A percentile compares a stretch with the other conserved stretches of the same genome.
Conservation (phyloP, 2,329 filamentous ascomycete species). For the Exophiala sp. region DNA sequence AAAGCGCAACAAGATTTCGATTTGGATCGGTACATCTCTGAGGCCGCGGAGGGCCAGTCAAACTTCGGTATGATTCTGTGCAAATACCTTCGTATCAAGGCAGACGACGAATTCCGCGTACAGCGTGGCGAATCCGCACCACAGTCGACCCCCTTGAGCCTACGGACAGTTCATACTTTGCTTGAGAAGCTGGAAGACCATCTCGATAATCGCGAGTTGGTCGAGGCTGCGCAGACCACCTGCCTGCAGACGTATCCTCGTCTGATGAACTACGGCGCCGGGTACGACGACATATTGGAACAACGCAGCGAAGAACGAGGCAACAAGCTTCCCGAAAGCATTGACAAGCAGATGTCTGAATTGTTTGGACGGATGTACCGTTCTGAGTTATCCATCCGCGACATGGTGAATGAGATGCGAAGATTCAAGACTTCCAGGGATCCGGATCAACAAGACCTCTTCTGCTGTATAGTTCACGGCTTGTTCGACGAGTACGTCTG, state of each 20-base stretch:
- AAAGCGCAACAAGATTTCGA: conserved; percentile 62
- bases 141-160: conserved; percentile 70
- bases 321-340: conserved; percentile 74
- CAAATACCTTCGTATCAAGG: conserved; percentile 81
- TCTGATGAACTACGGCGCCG: conserved; percentile 93
- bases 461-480: conserved; percentile 97
- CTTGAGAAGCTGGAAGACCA: conserved; percentile 75
- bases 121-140: conserved; percentile 67
- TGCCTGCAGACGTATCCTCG: conserved; percentile 92
- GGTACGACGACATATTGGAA: conserved; percentile 87
- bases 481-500: conserved; percentile 96
- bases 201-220: conserved; percentile 58
- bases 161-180: conserved; percentile 79
- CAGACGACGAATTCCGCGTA: conserved; percentile 70
- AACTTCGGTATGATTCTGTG: conserved; percentile 51
- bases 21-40: conserved; percentile 74
- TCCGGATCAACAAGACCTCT: conserved; percentile 83
- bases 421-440: conserved; percentile 85
- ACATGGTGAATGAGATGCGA: conserved; percentile 79
- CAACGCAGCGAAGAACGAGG: conserved; percentile 68
- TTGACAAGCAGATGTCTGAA: conserved; percentile 91
- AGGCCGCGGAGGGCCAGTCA: conserved; percentile 38
- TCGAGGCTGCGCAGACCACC: conserved; percentile 76
- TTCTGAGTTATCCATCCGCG: conserved; percentile 78
- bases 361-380: conserved; percentile 98